A percentile compares a stretch with the other conserved stretches of the same genome.
Evolutionary conservation across 2,329 filamentous ascomycete species (phyloP).

Genomic region (Xylaria sp.): DNA sequence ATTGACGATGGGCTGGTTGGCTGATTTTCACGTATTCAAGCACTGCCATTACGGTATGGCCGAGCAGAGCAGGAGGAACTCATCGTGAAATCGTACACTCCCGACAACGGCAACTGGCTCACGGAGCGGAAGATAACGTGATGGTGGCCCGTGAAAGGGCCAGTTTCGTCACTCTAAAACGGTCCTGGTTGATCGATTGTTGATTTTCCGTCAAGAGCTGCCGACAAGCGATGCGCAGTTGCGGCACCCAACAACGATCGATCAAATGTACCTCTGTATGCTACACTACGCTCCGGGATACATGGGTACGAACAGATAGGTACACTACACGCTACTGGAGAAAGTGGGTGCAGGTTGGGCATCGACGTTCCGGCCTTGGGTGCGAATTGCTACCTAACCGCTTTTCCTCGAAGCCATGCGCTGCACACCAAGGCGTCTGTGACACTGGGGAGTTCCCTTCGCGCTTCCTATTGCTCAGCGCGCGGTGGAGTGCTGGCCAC

Average conservation of each 20-base stretch:
- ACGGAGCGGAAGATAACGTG: conserved; percentile 12
- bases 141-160: conserved; percentile 2
- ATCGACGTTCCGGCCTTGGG: conserved; percentile 35
- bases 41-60: not conserved
- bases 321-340: not conserved
- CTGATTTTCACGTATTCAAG: conserved; percentile 6
- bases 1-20: not conserved
- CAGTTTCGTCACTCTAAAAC: conserved; percentile 18
- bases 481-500: conserved; percentile 33
- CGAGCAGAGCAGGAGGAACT: conserved; percentile 1
- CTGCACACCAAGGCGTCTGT: conserved; percentile 34
- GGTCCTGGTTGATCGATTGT: conserved; percentile 11
- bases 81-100: conserved; percentile 7
- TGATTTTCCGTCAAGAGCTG: conserved; percentile 18
- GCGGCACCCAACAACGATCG: not conserved
- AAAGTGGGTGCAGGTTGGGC: conserved; percentile 35
- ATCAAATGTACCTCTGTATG: not conserved
- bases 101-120: conserved; percentile 13
- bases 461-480: conserved; percentile 37
- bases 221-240: conserved; percentile 20
- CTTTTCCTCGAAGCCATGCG: conserved; percentile 20
- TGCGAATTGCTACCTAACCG: conserved; percentile 40
- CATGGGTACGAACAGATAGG: conserved; percentile 11
- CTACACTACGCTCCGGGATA: not conserved
- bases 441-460: conserved; percentile 30